Evolutionary conservation across 2,329 filamentous ascomycete species (phyloP), one percentile per base, ranked within the genome.

Genomic region (Cercospora sesami): DNA sequence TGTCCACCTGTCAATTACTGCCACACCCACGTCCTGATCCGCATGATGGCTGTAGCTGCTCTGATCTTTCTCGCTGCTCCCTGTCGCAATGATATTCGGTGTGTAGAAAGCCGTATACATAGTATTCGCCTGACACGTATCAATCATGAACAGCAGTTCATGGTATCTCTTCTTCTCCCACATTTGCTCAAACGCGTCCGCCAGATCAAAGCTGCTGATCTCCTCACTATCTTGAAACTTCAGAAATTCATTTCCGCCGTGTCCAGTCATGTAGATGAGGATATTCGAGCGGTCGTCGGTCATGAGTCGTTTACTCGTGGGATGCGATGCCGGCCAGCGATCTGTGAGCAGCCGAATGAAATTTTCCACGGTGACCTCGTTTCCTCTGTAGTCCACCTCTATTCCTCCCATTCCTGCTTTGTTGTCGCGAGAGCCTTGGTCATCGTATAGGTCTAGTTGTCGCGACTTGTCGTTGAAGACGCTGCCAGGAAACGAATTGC

Each of bases 101-200:
- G 93, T 96, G 84, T 99, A 99, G 77, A 99, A 92, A 75, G 97
- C 94, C 78, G 90, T 94, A 83, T 97, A 99, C 93, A 99, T 97
- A 33, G 95, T 99, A 80, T 99, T 99, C 65, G 95, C 95, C 82
- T 99, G 95, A 83, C 95, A 99, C 0, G 95, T 99, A 80, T 99
- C 95, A 81, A 99, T 99, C 95, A 99, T 99, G 84, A 99, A 99
- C 67, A 99, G 87, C 74, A 99, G 89, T 81, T 99, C 95, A 79
- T 98, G 92, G 81, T 98, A 99, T 84, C 95, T 90, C 83, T 96
- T 96, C 88, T 99, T 99, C 86, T 99, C 95, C 92, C 94, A 97
- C 95, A 99, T 99, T 84, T 99, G 94, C 81, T 96, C 93, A 79
- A 99, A 98, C 0, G 95, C 95, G 80, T 99, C 93, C 5, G 96